phyloP scores from a whole-genome alignment of 352 stramenopile genomes.

The Phytophthora ramorum region DNA sequence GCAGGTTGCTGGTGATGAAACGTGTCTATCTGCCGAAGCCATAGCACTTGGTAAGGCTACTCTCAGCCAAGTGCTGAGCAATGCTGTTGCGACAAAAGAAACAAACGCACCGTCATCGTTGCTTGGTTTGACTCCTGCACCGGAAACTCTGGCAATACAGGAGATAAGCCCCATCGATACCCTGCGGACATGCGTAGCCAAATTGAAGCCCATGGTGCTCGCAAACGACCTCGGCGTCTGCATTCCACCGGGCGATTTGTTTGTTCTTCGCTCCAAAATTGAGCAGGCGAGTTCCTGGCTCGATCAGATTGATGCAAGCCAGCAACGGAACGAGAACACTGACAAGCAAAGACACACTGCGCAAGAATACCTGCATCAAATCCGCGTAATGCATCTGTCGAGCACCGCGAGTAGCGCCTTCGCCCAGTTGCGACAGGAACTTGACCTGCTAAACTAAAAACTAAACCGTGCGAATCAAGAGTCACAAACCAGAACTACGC shows the following conservation, averaged over 20 bases:
- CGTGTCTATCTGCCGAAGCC: slow-evolving; percentile 29
- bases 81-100: neutral
- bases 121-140: neutral
- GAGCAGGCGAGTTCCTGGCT: slow-evolving; percentile 30
- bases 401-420: slow-evolving; percentile 29
- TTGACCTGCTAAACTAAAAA: slow-evolving; percentile 22
- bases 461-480: slow-evolving; percentile 6
- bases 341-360: slow-evolving; percentile 9
- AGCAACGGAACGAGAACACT: neutral
- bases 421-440: slow-evolving; percentile 22
- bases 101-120: neutral
- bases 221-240: slow-evolving; percentile 28
- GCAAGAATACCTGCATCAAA: slow-evolving; percentile 25
- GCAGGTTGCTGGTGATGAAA: slow-evolving; percentile 35
- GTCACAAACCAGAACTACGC: neutral
- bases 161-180: slow-evolving; percentile 12
- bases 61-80: slow-evolving; percentile 5
- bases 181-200: slow-evolving; percentile 17
- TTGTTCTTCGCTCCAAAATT: slow-evolving; percentile 21
- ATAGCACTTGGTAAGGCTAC: slow-evolving; percentile 30
- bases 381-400: slow-evolving; percentile 25
- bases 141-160: neutral
- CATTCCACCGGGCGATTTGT: slow-evolving; percentile 30
- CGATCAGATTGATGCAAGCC: slow-evolving; percentile 13
- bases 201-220: slow-evolving; percentile 24